Evolutionary conservation across 306 rosid genomes (phyloP).

Genomic region (Pachyrhizus erosus): DNA sequence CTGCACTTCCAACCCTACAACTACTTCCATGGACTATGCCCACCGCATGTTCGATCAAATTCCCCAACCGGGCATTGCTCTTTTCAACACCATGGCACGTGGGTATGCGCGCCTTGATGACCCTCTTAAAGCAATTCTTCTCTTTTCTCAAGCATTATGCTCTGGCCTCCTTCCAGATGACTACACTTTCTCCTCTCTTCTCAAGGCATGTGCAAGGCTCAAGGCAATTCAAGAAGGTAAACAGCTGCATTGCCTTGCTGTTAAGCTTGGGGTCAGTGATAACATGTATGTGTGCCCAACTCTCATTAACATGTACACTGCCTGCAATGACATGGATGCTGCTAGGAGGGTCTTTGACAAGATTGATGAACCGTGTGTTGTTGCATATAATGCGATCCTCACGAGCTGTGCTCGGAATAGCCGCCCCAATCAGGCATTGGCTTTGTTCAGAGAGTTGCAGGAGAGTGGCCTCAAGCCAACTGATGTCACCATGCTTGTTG

Average conservation of each 20-base stretch:
- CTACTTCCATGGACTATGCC: constrained; percentile 66
- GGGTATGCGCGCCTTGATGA: constrained; percentile 68
- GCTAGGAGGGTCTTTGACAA: constrained; percentile 75
- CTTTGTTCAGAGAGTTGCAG: constrained; percentile 81
- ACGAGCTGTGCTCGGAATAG: constrained; percentile 67
- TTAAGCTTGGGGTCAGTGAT: constrained; percentile 59
- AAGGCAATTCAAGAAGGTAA: constrained; percentile 75
- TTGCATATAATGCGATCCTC: constrained; percentile 73
- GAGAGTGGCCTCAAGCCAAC: constrained; percentile 65
- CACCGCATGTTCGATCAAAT: constrained; percentile 64
- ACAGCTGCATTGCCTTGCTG: constrained; percentile 71
- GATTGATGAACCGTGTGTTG: constrained; percentile 70
- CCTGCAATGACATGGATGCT: constrained; percentile 57
- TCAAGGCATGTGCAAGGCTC: constrained; percentile 76
- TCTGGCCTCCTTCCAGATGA: constrained; percentile 69
- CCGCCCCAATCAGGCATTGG: constrained; percentile 78
- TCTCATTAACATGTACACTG: constrained; percentile 73
- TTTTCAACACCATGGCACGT: constrained; percentile 76
- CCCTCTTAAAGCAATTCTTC: constrained; percentile 62
- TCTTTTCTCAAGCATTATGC: constrained; percentile 48
- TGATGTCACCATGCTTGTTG: constrained; percentile 81
- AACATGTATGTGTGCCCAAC: constrained; percentile 70
- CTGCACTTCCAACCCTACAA: constrained; percentile 57
- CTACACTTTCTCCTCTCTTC: constrained; percentile 79
- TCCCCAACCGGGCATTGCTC: constrained; percentile 65